Conservation (phyloP, 495 filamentous ascomycete species). For the Chlorociboria aeruginascens region DNA sequence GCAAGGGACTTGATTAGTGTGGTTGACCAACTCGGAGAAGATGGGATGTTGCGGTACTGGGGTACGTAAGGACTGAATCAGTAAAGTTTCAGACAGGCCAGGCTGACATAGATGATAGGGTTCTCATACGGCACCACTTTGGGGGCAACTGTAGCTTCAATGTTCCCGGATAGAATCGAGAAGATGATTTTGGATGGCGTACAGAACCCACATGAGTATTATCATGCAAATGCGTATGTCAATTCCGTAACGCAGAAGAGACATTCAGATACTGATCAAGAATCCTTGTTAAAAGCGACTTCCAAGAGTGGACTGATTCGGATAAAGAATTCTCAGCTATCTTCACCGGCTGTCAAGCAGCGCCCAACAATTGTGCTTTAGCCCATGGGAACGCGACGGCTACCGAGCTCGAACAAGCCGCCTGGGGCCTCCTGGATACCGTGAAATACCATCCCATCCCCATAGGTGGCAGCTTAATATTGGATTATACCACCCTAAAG, state of each 20-base stretch:
- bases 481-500: slow-evolving; percentile 21
- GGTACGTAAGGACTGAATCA: slow-evolving; percentile 19
- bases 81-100: background rate
- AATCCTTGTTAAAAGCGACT: slow-evolving; percentile 5
- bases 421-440: slow-evolving; percentile 20
- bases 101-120: slow-evolving; percentile 20
- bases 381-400: slow-evolving; percentile 23
- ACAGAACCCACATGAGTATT: slow-evolving; percentile 34
- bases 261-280: background rate
- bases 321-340: slow-evolving; percentile 25
- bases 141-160: slow-evolving; percentile 39
- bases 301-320: slow-evolving; percentile 20
- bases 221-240: slow-evolving; percentile 4
- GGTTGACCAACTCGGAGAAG: slow-evolving; percentile 30
- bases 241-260: background rate
- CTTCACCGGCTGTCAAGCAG: slow-evolving; percentile 21
- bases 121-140: slow-evolving; percentile 57
- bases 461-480: slow-evolving; percentile 2
- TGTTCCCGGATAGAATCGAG: slow-evolving; percentile 32
- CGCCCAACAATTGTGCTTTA: slow-evolving; percentile 21
- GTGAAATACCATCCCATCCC: slow-evolving; percentile 21
- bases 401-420: slow-evolving; percentile 21
- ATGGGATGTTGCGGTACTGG: slow-evolving; percentile 34
- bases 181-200: slow-evolving; percentile 36
- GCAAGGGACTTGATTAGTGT: slow-evolving; percentile 36